Evolutionary conservation across 257 asterid species (phyloP).

Genomic region (Lycium barbarum): DNA sequence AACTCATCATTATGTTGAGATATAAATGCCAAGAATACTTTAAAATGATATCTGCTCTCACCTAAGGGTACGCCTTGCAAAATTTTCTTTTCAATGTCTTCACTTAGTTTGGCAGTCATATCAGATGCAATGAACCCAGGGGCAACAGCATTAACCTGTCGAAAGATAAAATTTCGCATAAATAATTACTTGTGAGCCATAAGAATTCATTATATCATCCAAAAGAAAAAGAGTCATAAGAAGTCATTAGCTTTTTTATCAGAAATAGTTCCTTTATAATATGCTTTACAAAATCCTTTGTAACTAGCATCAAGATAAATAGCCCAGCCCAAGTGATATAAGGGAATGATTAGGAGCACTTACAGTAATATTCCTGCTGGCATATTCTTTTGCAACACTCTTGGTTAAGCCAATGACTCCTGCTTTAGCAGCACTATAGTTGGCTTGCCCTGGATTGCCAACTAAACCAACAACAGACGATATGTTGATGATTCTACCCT

Average conservation of each 20-base stretch:
- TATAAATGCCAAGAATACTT: neutral
- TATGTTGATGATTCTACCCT: slow-evolving; percentile 95
- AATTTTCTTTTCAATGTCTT: slow-evolving; percentile 80
- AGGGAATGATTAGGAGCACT: slow-evolving; percentile 39
- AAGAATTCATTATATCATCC: neutral
- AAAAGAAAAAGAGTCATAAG: neutral
- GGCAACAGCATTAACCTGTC: slow-evolving; percentile 96
- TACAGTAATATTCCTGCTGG: slow-evolving; percentile 91
- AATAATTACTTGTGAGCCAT: neutral
- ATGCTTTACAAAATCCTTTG: neutral
- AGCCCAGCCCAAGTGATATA: neutral
- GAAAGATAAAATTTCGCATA: slow-evolving; percentile 22
- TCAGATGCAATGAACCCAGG: slow-evolving; percentile 97
- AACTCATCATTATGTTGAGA: neutral
- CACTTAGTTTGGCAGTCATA: slow-evolving; percentile 88
- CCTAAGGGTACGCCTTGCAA: slow-evolving; percentile 89
- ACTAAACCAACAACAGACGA: slow-evolving; percentile 96
- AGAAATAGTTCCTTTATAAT: slow-evolving; percentile 7
- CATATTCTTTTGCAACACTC: slow-evolving; percentile 91
- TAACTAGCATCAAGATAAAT: neutral
- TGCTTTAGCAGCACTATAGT: slow-evolving; percentile 98
- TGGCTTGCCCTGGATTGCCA: slow-evolving; percentile 97
- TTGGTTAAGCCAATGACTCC: slow-evolving; percentile 97
- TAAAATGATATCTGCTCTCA: slow-evolving; percentile 34
- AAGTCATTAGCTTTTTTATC: neutral